phyloP scores from a whole-genome alignment of 345 rosid genomes.

The Brassica nigra region DNA sequence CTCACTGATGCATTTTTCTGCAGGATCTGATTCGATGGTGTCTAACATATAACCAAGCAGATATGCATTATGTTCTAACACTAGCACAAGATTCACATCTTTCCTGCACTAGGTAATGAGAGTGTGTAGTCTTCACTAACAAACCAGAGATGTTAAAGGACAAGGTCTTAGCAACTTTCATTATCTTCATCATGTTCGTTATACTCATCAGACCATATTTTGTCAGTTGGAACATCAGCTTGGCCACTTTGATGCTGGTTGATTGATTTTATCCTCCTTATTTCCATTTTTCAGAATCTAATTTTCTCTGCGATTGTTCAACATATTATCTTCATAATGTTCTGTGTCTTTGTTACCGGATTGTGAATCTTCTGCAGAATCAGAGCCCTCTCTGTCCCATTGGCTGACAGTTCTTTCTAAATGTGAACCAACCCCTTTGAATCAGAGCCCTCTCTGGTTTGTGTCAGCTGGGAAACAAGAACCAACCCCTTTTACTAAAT shows the following conservation, averaged over 20 bases:
- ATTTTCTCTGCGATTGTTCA: too few species aligned
- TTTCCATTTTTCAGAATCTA: too few species aligned
- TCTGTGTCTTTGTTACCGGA: background rate
- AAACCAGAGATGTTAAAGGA: background rate
- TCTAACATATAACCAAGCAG: conserved; percentile 83
- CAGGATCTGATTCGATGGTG: conserved; percentile 93
- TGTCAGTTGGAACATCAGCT: too few species aligned
- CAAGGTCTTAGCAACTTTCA: too few species aligned
- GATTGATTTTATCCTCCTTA: too few species aligned
- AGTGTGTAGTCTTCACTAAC: conserved; percentile 40
- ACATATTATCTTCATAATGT: too few species aligned
- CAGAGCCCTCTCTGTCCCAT: background rate
- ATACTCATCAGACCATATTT: too few species aligned
- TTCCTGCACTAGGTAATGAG: conserved; percentile 66
- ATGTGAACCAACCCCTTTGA: background rate
- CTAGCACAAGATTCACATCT: conserved; percentile 89
- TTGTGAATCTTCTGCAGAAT: background rate
- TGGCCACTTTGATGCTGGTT: too few species aligned
- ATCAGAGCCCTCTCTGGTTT: background rate
- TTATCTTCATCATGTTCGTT: too few species aligned
- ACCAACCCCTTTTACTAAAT: background rate
- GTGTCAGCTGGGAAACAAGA: background rate
- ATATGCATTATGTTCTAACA: conserved; percentile 84
- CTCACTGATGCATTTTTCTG: conserved; percentile 22
- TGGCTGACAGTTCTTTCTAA: background rate